Evolutionary conservation across 2,329 filamentous ascomycete species (phyloP), one percentile per base, ranked within the genome.

Genomic region (Diaporthe eres): DNA sequence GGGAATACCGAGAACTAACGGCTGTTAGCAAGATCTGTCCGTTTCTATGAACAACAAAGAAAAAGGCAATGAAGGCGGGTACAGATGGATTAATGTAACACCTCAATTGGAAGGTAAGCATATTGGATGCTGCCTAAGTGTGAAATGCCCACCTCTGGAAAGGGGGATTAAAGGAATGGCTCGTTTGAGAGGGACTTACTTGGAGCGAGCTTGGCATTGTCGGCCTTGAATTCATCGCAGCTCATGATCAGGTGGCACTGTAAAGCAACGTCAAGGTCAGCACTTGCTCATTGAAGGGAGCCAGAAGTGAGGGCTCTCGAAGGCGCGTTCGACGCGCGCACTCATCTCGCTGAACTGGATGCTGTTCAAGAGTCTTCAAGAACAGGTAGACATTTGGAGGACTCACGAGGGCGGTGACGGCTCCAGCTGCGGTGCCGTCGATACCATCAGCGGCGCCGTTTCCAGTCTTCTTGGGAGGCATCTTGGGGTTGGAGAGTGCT

Each of bases 141-240:
- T 10, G 31, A 13, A 8, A 19, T 9, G 31, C 22, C 25, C 19
- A 12, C 17, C 10, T 25, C 39, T 53, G 31, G 4, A 8, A 39
- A 19, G 22, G 6, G 12, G 2, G 10, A 22, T 0, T n/a, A 25
- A n/a, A 53, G 22, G 8, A 22, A 53, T 12, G 39, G 9, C 1
- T 53, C 47, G 12, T 53, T 39, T 39, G 31, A 68, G 17, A 39
- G 31, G 1, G 15, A 53, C 65, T 68, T 68, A 68, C 65, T 10
- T 13, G 57, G 44, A n/a, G 71, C 57, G 12, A 72, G 71, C 71
- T 72, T 72, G 17, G 12, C 9, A 31, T 15, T 63, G 31, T 72
- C 71, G 42, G 55, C 34, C 71, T 63, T 72, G 57, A 72, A 72
- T 2, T 72, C 71, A 10, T 63, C 71, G 10, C 44, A 53, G 10